Evolutionary conservation across 2,329 filamentous ascomycete genomes (phyloP).

Genomic region (Aaosphaeria arxii): DNA sequence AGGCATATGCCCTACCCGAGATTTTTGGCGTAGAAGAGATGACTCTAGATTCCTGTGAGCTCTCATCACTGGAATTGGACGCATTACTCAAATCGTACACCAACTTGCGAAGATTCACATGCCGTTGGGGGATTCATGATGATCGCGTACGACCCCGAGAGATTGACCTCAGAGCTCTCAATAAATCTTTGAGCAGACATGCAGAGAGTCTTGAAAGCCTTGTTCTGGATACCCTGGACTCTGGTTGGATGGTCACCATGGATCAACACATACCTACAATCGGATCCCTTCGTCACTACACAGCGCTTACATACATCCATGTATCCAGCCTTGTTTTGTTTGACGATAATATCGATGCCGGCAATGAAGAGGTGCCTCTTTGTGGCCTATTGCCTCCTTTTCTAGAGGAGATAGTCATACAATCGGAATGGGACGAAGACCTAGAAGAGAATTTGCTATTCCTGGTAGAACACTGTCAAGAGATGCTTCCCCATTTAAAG

Average conservation of each 20-base stretch:
- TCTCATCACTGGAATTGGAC: background rate
- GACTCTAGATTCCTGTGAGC: slow-evolving; percentile 1
- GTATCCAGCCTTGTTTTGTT: slow-evolving; percentile 14
- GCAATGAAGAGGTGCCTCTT: slow-evolving; percentile 1
- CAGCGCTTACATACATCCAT: slow-evolving; percentile 9
- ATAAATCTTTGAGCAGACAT: background rate
- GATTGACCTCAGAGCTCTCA: slow-evolving; percentile 1
- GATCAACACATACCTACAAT: slow-evolving; percentile 6
- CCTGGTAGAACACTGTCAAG: slow-evolving; percentile 4
- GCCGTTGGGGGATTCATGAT: slow-evolving; percentile 1
- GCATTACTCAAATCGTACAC: background rate
- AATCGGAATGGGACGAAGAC: slow-evolving; percentile 15
- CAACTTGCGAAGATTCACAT: background rate
- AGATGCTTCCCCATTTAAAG: slow-evolving; percentile 5
- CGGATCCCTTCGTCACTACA: slow-evolving; percentile 10
- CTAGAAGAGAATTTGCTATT: slow-evolving; percentile 7
- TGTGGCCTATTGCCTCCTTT: slow-evolving; percentile 9
- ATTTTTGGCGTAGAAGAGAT: too few relatives aligned
- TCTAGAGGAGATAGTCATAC: slow-evolving; percentile 10
- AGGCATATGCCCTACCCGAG: too few relatives aligned
- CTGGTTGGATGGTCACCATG: slow-evolving; percentile 7
- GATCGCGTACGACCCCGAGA: background rate
- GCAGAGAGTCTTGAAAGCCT: slow-evolving; percentile 3
- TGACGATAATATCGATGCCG: slow-evolving; percentile 3
- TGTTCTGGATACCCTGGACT: slow-evolving; percentile 9